Evolutionary conservation across 2,329 filamentous ascomycete species (phyloP).

Genomic region (Thyridium curvatum): DNA sequence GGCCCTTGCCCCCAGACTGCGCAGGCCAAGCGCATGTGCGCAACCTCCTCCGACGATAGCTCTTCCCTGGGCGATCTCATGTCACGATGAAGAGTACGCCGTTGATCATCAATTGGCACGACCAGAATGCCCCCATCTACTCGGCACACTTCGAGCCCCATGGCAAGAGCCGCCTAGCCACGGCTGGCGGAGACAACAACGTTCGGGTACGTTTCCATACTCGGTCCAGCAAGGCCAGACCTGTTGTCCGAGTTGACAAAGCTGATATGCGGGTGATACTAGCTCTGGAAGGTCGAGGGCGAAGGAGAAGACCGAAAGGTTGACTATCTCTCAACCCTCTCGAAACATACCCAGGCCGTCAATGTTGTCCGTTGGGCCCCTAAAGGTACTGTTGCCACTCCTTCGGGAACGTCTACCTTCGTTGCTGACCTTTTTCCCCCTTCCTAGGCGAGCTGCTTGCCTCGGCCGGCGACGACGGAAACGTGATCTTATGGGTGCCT

Average conservation of each 20-base stretch:
- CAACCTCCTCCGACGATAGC: too few species aligned
- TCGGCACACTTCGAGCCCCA: constrained; percentile 93
- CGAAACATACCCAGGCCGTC: constrained; percentile 93
- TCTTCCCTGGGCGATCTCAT: constrained; percentile 6
- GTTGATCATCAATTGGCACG: constrained; percentile 97
- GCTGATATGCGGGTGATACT: constrained; percentile 1
- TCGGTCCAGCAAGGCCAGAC: too few species aligned
- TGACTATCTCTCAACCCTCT: constrained; percentile 83
- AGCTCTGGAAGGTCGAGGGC: constrained; percentile 88
- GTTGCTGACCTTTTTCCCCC: constrained; percentile 10
- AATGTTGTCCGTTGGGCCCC: constrained; percentile 97
- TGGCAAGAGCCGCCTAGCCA: constrained; percentile 86
- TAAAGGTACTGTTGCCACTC: constrained; percentile 58
- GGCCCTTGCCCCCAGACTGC: too few species aligned
- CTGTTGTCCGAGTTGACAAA: too few species aligned
- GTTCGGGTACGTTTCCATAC: constrained; percentile 61
- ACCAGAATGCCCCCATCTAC: constrained; percentile 94
- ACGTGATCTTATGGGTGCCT: constrained; percentile 93
- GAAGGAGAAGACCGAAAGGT: constrained; percentile 83
- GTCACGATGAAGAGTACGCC: constrained; percentile 87
- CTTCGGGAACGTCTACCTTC: background rate
- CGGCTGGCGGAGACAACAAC: constrained; percentile 93
- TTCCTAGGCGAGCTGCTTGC: constrained; percentile 78
- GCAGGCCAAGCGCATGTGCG: too few species aligned
- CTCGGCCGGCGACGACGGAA: constrained; percentile 94